A percentile compares a stretch with the other conserved stretches of the same genome.
Conservation (phyloP, 768 basidiomycete species). For the Cystobasidium ongulense region DNA sequence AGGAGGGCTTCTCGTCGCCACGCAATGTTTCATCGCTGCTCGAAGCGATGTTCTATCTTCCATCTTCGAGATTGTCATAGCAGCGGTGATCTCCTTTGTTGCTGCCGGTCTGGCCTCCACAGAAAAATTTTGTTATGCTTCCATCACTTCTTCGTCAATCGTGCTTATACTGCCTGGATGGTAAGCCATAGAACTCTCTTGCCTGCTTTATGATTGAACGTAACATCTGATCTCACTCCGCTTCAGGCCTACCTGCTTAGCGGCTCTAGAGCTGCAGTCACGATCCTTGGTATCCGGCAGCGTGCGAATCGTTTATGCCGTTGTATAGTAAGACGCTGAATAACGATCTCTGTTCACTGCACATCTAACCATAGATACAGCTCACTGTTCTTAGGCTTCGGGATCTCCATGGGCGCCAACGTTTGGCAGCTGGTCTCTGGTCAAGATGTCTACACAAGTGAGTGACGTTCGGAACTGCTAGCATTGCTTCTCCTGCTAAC, state of each 20-base stretch:
- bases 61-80: constrained; percentile 75
- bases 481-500: neutral
- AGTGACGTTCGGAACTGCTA: neutral
- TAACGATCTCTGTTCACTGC: constrained; percentile 50
- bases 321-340: constrained; percentile 48
- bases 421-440: constrained; percentile 51
- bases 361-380: neutral
- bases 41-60: constrained; percentile 71
- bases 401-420: constrained; percentile 69
- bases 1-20: constrained; percentile 60
- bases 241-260: constrained; percentile 45
- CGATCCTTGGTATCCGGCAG: constrained; percentile 76
- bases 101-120: constrained; percentile 65
- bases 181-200: constrained; percentile 5
- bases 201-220: neutral
- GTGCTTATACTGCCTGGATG: constrained; percentile 56
- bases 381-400: constrained; percentile 62
- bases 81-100: constrained; percentile 60
- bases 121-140: constrained; percentile 67
- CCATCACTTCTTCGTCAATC: constrained; percentile 62
- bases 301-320: constrained; percentile 63
- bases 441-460: constrained; percentile 34
- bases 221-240: constrained; percentile 37
- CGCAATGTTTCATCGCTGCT: constrained; percentile 60
- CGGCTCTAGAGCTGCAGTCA: constrained; percentile 68